Evolutionary conservation across 495 filamentous ascomycete genomes (phyloP).

Genomic region (Delitschia confertaspora): DNA sequence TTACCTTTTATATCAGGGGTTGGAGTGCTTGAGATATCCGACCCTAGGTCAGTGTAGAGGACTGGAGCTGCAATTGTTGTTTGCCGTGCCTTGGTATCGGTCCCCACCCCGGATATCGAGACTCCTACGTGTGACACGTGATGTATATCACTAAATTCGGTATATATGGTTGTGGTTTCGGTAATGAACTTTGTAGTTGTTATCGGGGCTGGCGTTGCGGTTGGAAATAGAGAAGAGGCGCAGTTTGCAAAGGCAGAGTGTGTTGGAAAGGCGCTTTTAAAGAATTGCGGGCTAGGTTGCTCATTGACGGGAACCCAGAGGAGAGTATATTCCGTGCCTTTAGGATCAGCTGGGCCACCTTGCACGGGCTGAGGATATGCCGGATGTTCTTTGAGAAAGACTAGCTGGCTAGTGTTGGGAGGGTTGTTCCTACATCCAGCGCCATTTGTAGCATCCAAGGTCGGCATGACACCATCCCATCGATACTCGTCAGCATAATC

Average conservation of each 20-base stretch:
- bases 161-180: constrained; percentile 1
- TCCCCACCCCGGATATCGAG: too few species aligned
- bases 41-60: too few species aligned
- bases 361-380: constrained; percentile 18
- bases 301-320: constrained; percentile 15
- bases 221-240: neutral
- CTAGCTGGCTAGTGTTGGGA: neutral
- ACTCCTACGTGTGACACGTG: too few species aligned
- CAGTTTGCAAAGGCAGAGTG: constrained; percentile 15
- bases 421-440: constrained; percentile 10
- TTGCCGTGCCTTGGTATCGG: too few species aligned
- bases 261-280: constrained; percentile 11
- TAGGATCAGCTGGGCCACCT: neutral
- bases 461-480: constrained; percentile 15
- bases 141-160: too few species aligned
- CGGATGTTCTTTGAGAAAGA: constrained; percentile 6
- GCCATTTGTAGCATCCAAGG: too few species aligned
- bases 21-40: too few species aligned
- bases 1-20: too few species aligned
- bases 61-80: too few species aligned
- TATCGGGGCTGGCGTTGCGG: constrained; percentile 3
- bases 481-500: constrained; percentile 14
- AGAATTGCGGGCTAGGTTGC: constrained; percentile 10
- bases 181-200: constrained; percentile 6
- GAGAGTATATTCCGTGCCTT: neutral